These are phyloP conservation scores for Misopates orontium DNA, from an alignment of 257 asterid genomes.

Conservation along the genomic window DNA sequence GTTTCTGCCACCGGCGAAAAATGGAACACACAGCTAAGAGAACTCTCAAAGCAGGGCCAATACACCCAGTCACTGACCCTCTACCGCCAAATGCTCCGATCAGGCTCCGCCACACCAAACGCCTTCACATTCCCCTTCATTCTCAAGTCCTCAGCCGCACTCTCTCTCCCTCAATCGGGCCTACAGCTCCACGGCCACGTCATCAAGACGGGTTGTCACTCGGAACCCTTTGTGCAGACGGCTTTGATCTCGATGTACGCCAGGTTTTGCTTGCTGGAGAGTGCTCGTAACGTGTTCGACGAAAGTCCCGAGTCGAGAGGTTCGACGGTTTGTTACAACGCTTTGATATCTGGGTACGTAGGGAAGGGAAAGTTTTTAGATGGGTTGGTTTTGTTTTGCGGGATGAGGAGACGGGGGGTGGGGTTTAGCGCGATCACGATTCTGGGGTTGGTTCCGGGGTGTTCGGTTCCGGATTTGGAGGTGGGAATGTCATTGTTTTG, in stretches of 20 bases:
- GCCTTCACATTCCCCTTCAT: constrained; percentile 87
- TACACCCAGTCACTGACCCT: constrained; percentile 50
- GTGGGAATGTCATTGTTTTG: constrained; percentile 71
- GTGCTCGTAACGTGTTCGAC: constrained; percentile 67
- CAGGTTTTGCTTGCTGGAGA: constrained; percentile 30
- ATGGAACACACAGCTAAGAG: constrained; percentile 76
- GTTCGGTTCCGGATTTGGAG: constrained; percentile 42
- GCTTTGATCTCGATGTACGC: constrained; percentile 63
- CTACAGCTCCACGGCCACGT: constrained; percentile 72
- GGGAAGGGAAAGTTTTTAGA: constrained; percentile 33
- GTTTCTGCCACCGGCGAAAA: constrained; percentile 27
- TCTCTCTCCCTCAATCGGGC: constrained; percentile 50
- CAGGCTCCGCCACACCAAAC: constrained; percentile 60
- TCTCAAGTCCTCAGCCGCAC: constrained; percentile 73
- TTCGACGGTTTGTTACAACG: constrained; percentile 70
- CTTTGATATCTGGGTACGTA: constrained; percentile 75
- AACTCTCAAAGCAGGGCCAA: constrained; percentile 64
- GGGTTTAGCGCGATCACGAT: constrained; percentile 50
- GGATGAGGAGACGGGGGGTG: constrained; percentile 57
- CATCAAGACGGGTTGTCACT: constrained; percentile 64
- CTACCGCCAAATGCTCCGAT: constrained; percentile 75
- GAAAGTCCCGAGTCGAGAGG: constrained; percentile 56
- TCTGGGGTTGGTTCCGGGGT: constrained; percentile 80
- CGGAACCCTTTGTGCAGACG: constrained; percentile 82
- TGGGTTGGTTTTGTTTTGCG: constrained; percentile 47